phyloP scores from a whole-genome alignment of 352 stramenopile genomes.

The Globisporangium paroecandrum region DNA sequence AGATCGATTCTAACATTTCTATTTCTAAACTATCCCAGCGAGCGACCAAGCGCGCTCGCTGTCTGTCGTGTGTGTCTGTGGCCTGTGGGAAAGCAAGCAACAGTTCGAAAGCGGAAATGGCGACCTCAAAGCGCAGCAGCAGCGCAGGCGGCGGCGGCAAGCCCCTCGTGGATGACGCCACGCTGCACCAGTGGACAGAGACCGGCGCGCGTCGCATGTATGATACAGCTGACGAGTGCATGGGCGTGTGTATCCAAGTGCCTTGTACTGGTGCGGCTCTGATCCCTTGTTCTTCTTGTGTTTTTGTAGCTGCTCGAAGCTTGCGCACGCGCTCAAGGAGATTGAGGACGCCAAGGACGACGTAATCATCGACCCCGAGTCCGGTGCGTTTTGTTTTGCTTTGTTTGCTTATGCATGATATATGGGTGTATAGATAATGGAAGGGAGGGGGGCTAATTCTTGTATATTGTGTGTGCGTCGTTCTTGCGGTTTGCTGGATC shows the following conservation, averaged over 20 bases:
- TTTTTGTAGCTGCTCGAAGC: constrained; percentile 31
- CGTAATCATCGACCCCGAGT: constrained; percentile 17
- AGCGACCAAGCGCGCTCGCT: neutral
- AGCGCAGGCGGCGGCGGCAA: constrained; percentile 18
- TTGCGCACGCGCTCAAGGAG: constrained; percentile 38
- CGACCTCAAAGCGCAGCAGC: constrained; percentile 25
- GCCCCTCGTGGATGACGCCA: constrained; percentile 49
- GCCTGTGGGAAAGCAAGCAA: neutral
- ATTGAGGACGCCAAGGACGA: constrained; percentile 19
- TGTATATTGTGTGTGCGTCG: neutral
- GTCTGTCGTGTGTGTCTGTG: neutral
- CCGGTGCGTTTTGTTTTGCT: constrained; percentile 22
- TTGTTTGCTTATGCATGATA: neutral
- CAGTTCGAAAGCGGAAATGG: constrained; percentile 10
- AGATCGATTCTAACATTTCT: neutral
- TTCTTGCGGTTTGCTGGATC: neutral
- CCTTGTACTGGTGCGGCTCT: neutral
- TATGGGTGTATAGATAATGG: neutral
- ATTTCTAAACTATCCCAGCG: neutral
- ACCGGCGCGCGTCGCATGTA: constrained; percentile 54
- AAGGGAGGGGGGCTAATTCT: neutral
- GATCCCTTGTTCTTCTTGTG: neutral
- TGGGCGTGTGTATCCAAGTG: neutral
- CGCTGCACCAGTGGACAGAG: constrained; percentile 65
- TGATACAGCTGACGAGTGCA: constrained; percentile 9